These are phyloP conservation scores for Fistulinella prunicolor DNA, from an alignment of 768 basidiomycete genomes.

Conservation along the genomic window DNA sequence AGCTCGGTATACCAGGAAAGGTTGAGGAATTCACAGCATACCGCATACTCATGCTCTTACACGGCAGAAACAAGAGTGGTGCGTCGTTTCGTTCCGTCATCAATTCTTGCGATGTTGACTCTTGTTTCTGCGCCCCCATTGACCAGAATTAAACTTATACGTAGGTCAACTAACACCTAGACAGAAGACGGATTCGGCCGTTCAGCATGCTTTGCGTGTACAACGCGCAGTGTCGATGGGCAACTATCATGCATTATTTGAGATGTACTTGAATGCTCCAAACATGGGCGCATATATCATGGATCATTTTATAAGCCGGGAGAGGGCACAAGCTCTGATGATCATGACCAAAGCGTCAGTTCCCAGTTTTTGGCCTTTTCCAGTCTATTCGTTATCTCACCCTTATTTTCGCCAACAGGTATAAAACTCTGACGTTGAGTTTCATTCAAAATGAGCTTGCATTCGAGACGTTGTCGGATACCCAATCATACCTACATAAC, in stretches of 20 bases:
- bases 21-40: conserved; percentile 97
- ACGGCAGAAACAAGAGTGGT: conserved; percentile 94
- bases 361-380: background rate
- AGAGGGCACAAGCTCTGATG: conserved; percentile 81
- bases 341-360: conserved; percentile 93
- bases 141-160: conserved; percentile 87
- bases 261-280: conserved; percentile 76
- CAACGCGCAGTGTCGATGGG: conserved; percentile 87
- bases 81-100: conserved; percentile 24
- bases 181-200: conserved; percentile 79
- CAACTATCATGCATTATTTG: conserved; percentile 93
- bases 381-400: background rate
- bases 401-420: conserved; percentile 48
- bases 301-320: conserved; percentile 96
- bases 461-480: conserved; percentile 65
- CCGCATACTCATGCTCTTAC: conserved; percentile 92
- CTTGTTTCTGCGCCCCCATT: background rate
- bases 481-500: conserved; percentile 65
- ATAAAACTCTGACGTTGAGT: conserved; percentile 69
- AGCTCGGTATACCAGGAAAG: conserved; percentile 88
- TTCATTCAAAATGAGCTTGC: conserved; percentile 82
- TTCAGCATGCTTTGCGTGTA: conserved; percentile 86
- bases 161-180: conserved; percentile 95
- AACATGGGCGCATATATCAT: conserved; percentile 99
- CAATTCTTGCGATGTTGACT: conserved; percentile 3